phyloP scores from a whole-genome alignment of 345 rosid genomes.

The Heritiera littoralis region DNA sequence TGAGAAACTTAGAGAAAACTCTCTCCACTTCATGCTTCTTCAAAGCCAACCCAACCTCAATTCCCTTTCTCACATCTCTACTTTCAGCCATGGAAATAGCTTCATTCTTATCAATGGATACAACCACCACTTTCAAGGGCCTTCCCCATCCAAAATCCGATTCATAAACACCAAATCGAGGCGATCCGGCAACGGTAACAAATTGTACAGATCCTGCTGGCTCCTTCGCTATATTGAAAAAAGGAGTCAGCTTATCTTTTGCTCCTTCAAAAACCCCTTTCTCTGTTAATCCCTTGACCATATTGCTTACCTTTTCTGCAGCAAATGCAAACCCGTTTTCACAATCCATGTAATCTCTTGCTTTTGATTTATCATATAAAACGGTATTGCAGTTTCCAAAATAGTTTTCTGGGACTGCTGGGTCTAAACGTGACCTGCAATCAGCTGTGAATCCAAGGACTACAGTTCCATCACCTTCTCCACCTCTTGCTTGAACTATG shows the following conservation, averaged over 20 bases:
- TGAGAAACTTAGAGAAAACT: conserved; percentile 16
- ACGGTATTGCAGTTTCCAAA: conserved; percentile 34
- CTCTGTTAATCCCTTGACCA: not conserved
- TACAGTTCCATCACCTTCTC: conserved; percentile 8
- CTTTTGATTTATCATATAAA: not conserved
- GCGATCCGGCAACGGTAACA: conserved; percentile 18
- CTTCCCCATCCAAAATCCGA: conserved; percentile 34
- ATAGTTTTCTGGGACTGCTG: conserved; percentile 25
- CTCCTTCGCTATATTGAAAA: not conserved
- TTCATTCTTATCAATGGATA: conserved; percentile 25
- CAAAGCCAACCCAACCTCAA: conserved; percentile 34
- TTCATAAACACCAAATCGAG: conserved; percentile 25
- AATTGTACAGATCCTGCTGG: too few species aligned
- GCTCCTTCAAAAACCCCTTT: not conserved
- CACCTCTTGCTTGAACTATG: conserved; percentile 27
- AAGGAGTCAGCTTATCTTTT: not conserved
- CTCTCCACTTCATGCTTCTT: conserved; percentile 26
- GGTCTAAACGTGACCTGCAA: conserved; percentile 30
- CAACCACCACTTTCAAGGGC: conserved; percentile 33
- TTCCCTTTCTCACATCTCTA: conserved; percentile 23
- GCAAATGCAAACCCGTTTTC: conserved; percentile 11
- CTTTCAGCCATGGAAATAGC: conserved; percentile 27
- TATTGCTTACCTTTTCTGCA: not conserved
- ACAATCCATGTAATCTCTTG: not conserved
- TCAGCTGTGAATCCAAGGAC: conserved; percentile 26